Evolutionary conservation across 2,329 filamentous ascomycete species (phyloP).

Genomic region (Scedosporium boydii): DNA sequence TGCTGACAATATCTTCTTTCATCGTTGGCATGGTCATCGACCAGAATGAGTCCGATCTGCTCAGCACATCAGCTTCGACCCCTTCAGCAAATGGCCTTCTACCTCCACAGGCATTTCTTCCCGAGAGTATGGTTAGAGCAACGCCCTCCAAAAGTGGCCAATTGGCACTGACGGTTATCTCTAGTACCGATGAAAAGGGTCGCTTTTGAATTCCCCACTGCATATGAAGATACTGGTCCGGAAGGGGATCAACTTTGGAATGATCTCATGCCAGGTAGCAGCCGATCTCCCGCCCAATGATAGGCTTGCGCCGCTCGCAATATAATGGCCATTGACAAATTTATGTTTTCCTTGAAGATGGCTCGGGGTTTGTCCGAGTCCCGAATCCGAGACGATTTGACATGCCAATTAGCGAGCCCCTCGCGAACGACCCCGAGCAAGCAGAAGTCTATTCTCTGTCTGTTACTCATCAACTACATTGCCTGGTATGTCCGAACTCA

Average conservation of each 20-base stretch:
- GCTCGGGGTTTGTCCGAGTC: background rate
- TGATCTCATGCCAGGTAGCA: background rate
- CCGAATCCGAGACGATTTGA: background rate
- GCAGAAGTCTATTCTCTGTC: background rate
- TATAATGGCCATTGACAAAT: background rate
- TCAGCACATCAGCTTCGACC: background rate
- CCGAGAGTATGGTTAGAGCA: background rate
- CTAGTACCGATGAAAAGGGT: background rate
- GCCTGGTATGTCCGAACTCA: background rate
- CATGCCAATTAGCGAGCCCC: background rate
- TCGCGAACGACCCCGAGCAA: background rate
- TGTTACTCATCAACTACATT: background rate
- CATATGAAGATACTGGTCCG: background rate
- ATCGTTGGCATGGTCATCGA: background rate
- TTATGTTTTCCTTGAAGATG: background rate
- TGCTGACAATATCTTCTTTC: background rate
- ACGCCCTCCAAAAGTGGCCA: background rate
- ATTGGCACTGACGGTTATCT: background rate
- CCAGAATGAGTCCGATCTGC: background rate
- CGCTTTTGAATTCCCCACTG: background rate
- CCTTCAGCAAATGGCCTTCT: background rate
- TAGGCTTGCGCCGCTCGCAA: background rate
- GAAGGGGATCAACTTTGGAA: background rate
- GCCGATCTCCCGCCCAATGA: background rate
- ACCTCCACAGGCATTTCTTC: background rate